Evolutionary conservation across 257 asterid species (phyloP), one percentile per base, ranked within the genome.

Genomic region (Echium plantagineum): DNA sequence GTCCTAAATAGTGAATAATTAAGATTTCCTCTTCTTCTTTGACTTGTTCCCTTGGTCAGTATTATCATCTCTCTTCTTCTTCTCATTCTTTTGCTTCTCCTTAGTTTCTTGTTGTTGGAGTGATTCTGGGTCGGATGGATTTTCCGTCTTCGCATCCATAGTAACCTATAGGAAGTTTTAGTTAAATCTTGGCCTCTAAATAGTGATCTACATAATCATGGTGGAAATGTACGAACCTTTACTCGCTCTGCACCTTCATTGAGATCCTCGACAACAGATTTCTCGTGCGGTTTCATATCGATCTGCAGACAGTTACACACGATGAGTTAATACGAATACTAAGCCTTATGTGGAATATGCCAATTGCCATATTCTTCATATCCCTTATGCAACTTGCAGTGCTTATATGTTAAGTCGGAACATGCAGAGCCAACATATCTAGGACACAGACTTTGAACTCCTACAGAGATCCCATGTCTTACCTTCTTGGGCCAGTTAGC

Each of bases 181-280:
- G 30, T 64, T 65, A 18, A 68, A 59, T 13, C 57, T 5, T 53
- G 15, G 56, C 47, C 21, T 30, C 55, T 31, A 38, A 55, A 65
- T 13, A 42, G 28, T 4, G 54, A 2, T 16, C 5, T 20, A 28
- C 32, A 2, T 19, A 10, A 18, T 24, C 15, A 24, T 53, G 54
- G 8, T 15, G 19, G 21, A 35, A 35, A 35, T 35, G 52, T 18
- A 31, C 75, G 55, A 68, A 90, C 97, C 96, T 83, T 69, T 59
- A 84, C 86, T 81, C 74, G 79, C 57, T 80, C 83, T 18, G 89
- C 96, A 55, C 69, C 98, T 42, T 77, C 79, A 15, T 84, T 70
- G 63, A 89, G 84, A 74, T 88, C 95, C 17, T 88, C 95, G n/a
- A 86, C 98, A 51, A 91, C 61, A 32, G 98, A 80, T 59, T 82